Base-by-base conservation (phyloP, 345 rosid species). In the Euphorbia pulcherrima region DNA sequence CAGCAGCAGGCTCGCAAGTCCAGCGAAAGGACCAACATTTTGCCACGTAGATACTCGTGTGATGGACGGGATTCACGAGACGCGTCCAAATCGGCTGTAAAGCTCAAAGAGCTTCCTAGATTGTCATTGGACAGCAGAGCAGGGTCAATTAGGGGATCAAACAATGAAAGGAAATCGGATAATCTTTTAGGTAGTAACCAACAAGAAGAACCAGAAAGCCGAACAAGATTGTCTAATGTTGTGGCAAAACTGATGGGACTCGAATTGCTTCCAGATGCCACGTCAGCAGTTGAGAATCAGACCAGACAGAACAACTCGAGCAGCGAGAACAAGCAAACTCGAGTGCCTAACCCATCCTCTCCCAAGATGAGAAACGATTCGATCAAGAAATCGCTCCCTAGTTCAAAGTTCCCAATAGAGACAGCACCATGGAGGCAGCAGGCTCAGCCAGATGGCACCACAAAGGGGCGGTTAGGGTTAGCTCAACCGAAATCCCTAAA, bases 221-320 rank as follows among this genome's bases (percentile, higher is more conserved):
- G 76, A 74, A 85, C 71, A 67, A 74, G 86, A 66, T 78, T 91
- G 6, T 85, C 97, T 5, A 82, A 87, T 66, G 83, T 90, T 58
- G 88, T 92, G 64, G 97, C 90, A 20, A 92, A 84, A 82, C 61
- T 94, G 77, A 94, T 92, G 97, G 97, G 99, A 26, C 80, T 95
- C 65, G 99, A 92, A 67, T 73, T 74, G 69, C 70, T 80, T 48
- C 88, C 89, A 44, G 84, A 81, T 64, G 56, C 85, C 44, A 60
- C 37, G 67, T 59, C 72, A 16, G 37, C 58, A 53, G 72, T 52
- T 10, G 61, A 53, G 35, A 64, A 69, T 70, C 82, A 64, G 46
- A 65, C 64, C 11, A 61, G 62, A 54, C 71, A 68, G 29, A 67
- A 69, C 73, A 26, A 52, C 62, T 8, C 73, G n/a, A n/a, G n/a